Conservation (phyloP, 2,329 filamentous ascomycete genomes). For the Trichoderma semiorbis region DNA sequence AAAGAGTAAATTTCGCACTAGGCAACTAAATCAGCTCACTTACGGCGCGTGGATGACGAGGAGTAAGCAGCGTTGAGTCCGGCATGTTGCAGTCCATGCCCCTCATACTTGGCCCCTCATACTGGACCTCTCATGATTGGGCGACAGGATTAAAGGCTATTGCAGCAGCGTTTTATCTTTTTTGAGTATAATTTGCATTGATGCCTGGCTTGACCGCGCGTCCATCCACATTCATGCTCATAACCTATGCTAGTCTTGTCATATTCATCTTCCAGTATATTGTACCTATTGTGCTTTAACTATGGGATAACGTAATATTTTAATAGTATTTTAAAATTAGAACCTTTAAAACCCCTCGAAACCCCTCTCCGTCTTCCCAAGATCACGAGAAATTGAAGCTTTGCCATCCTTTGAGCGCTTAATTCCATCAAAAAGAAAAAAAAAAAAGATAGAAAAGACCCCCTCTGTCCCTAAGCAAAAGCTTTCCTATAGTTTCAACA, state of each 20-base stretch:
- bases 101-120: background rate
- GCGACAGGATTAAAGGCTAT: background rate
- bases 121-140: background rate
- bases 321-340: background rate
- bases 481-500: background rate
- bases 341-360: background rate
- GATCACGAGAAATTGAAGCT: background rate
- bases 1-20: background rate
- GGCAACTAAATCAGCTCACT: background rate
- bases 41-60: background rate
- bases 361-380: background rate
- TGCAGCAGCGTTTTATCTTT: background rate
- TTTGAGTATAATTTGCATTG: background rate
- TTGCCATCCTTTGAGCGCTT: background rate
- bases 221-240: background rate
- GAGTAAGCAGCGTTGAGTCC: background rate
- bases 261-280: background rate
- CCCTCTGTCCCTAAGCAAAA: background rate
- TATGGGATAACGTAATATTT: background rate
- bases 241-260: background rate
- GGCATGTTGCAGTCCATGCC: background rate
- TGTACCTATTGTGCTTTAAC: background rate
- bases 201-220: background rate
- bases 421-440: background rate
- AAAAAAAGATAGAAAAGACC: background rate